A percentile compares a stretch with the other conserved stretches of the same genome.
Conservation (phyloP, 345 rosid genomes). For the Hibiscus tridactylites region DNA sequence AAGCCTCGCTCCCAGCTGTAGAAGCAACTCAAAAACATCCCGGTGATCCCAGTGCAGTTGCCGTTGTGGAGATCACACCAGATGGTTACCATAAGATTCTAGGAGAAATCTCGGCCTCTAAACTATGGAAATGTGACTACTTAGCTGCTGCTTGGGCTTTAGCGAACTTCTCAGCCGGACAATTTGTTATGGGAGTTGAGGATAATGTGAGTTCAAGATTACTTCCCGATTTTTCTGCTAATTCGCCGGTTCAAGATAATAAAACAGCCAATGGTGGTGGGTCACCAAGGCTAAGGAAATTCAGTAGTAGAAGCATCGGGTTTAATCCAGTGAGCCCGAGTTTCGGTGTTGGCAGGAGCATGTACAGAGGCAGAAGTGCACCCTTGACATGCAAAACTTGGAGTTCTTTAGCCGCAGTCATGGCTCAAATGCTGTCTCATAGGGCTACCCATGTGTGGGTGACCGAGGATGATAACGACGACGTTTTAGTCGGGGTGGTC, state of each 20-base stretch:
- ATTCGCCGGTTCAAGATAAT: slow-evolving; percentile 33
- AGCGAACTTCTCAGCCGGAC: slow-evolving; percentile 84
- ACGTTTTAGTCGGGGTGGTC: slow-evolving; percentile 73
- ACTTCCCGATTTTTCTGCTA: slow-evolving; percentile 39
- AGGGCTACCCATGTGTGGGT: slow-evolving; percentile 97
- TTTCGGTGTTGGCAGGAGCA: slow-evolving; percentile 56
- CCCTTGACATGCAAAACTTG: slow-evolving; percentile 84
- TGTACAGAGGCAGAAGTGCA: slow-evolving; percentile 90
- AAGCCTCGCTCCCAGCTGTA: slow-evolving; percentile 68
- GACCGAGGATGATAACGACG: slow-evolving; percentile 68
- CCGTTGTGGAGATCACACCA: slow-evolving; percentile 52
- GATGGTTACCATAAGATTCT: slow-evolving; percentile 63
- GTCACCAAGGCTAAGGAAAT: slow-evolving; percentile 48
- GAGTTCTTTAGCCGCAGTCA: slow-evolving; percentile 86
- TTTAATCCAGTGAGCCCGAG: slow-evolving; percentile 58
- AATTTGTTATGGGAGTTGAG: slow-evolving; percentile 95
- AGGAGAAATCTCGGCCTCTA: slow-evolving; percentile 92
- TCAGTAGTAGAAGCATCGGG: slow-evolving; percentile 93
- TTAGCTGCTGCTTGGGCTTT: slow-evolving; percentile 91
- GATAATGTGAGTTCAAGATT: slow-evolving; percentile 64
- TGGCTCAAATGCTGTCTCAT: slow-evolving; percentile 99
- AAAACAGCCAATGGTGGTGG: slow-evolving; percentile 23
- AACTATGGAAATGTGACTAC: slow-evolving; percentile 93
- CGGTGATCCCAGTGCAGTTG: slow-evolving; percentile 70
- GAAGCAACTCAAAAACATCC: slow-evolving; percentile 45